Evolutionary conservation across 1,139 yeast species (phyloP), one percentile per base, ranked within the genome.

Genomic region (Eremothecium coryli): DNA sequence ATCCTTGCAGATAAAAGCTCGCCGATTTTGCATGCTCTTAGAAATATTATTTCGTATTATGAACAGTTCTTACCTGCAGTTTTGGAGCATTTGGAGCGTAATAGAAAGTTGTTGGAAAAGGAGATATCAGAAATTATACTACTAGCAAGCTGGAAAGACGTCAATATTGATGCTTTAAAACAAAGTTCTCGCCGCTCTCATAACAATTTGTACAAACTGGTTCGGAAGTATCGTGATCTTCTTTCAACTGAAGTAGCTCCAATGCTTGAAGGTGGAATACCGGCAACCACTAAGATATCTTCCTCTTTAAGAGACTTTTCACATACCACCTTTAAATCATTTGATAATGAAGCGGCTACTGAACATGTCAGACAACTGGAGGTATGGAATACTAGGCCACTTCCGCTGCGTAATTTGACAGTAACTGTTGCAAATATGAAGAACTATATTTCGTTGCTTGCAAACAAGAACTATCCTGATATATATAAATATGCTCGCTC

Each of bases 101-200:
- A 68, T 1, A 74, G 70, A 52, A 72, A 68, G 46, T 58, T 61
- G 5, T 61, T 90, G 26, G 86, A 79, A 41, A 88, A 86, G 51
- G 90, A 85, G 36, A 72, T 90, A 17, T 68, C 75, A 29, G 98
- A 93, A 40, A 79, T 86, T 4, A 85, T 90, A 32, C 62, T 85
- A 33, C 66, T 93, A 20, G 96, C 97, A 1, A 82, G 95, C 52
- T 93, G 98, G 97, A 86, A 88, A 50, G 99, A 93, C 60, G 90
- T 88, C 9, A 93, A 93, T 50, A 76, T 86, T 31, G 93, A 81
- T 52, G 95, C 98, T 0, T 68, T 93, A 47, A 85, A 84, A 47
- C 96, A 88, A 58, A 84, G 95, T 61, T 90, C 98, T 3, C 76
- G 84, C 45, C 73, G 79, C 36, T 86, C 97, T 0, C 98, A 93